Percentiles rank a stretch among this genome's conserved stretches.
These are phyloP conservation scores for Trichoderma semiorbis DNA, from an alignment of 2,329 filamentous ascomycete species.

Conservation along the genomic window DNA sequence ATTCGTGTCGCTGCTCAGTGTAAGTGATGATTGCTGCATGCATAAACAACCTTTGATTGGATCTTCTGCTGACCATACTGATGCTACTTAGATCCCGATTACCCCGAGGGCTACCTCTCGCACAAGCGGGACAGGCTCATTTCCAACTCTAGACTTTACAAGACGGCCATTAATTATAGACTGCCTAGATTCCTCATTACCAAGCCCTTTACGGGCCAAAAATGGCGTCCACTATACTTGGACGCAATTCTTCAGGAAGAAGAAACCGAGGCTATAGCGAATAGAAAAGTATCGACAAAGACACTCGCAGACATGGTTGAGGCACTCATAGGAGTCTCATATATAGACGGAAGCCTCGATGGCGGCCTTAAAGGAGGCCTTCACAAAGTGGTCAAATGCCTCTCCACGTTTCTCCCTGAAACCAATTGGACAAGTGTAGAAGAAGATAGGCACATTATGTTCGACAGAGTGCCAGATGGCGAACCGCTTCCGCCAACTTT, in stretches of 20 bases:
- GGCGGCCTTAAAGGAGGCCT: conserved; percentile 50
- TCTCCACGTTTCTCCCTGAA: conserved; percentile 63
- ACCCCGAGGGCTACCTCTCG: conserved; percentile 75
- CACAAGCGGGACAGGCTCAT: conserved; percentile 66
- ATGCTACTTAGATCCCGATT: conserved; percentile 52
- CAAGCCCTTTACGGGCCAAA: conserved; percentile 61
- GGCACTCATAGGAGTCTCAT: conserved; percentile 74
- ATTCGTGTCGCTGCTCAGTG: conserved; percentile 58
- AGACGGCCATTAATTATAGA: conserved; percentile 58
- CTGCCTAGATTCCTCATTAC: conserved; percentile 72
- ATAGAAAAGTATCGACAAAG: conserved; percentile 63
- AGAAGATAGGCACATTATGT: conserved; percentile 42
- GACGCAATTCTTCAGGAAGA: conserved; percentile 32
- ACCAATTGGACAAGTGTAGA: conserved; percentile 50
- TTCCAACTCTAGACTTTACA: conserved; percentile 69
- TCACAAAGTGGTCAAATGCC: conserved; percentile 58
- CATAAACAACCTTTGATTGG: not conserved
- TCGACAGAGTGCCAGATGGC: conserved; percentile 36
- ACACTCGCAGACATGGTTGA: conserved; percentile 85
- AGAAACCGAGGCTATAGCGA: not conserved
- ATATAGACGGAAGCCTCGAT: conserved; percentile 61
- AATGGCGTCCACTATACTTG: conserved; percentile 68
- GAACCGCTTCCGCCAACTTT: conserved; percentile 40
- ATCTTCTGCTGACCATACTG: conserved; percentile 19
- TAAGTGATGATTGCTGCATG: conserved; percentile 32